Evolutionary conservation across 805 yeast species (phyloP).

Genomic region (Grigorovia humatica): DNA sequence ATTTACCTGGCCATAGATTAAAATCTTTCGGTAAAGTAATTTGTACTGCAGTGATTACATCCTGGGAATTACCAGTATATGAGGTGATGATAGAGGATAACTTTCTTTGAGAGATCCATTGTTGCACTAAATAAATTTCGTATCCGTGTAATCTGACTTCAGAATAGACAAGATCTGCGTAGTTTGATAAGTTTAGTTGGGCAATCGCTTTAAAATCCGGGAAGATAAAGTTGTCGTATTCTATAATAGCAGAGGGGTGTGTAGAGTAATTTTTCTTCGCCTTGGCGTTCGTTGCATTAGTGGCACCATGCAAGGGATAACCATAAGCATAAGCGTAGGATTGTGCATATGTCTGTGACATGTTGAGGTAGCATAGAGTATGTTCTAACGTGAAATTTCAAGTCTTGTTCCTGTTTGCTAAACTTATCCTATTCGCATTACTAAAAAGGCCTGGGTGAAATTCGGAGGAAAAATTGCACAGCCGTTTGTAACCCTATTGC

Average conservation of each 20-base stretch:
- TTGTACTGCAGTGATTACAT: conserved; percentile 50
- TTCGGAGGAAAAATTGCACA: too few species aligned
- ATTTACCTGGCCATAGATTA: conserved; percentile 30
- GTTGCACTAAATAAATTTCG: conserved; percentile 87
- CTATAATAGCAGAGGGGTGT: not conserved
- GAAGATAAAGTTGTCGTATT: conserved; percentile 28
- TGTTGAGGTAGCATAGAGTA: not conserved
- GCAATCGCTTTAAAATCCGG: conserved; percentile 52
- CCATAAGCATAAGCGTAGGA: not conserved
- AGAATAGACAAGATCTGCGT: conserved; percentile 35
- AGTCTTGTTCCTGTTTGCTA: too few species aligned
- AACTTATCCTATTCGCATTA: too few species aligned
- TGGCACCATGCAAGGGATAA: not conserved
- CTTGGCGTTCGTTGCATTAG: not conserved
- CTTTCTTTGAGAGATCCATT: conserved; percentile 76
- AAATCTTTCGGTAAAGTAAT: conserved; percentile 38
- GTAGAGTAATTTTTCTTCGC: not conserved
- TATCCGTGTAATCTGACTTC: conserved; percentile 54
- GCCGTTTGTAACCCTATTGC: too few species aligned
- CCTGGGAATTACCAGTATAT: conserved; percentile 72
- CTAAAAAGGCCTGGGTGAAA: too few species aligned
- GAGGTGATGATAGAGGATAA: conserved; percentile 69
- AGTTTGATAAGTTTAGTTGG: conserved; percentile 34
- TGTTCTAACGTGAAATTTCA: too few species aligned
- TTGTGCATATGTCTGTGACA: not conserved